Conservation (phyloP, 306 rosid species). For the Quercus aquifolioides region DNA sequence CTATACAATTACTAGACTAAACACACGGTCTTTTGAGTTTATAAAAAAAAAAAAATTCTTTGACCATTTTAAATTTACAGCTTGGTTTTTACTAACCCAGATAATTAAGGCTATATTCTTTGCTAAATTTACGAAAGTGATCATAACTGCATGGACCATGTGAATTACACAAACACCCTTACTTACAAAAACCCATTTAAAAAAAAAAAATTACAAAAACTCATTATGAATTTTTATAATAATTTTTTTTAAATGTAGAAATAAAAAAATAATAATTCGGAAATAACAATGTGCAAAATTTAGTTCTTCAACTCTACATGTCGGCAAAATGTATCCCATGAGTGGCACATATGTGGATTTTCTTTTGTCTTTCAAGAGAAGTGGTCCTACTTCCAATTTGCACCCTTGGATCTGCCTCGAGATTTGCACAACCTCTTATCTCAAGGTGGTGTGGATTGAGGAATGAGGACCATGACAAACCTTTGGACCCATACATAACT, state of each 20-base stretch:
- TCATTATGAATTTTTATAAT: not conserved
- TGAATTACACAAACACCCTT: slow-evolving; percentile 34
- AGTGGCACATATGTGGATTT: slow-evolving; percentile 29
- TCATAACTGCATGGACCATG: slow-evolving; percentile 35
- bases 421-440: slow-evolving; percentile 30
- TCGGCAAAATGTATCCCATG: slow-evolving; percentile 30
- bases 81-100: slow-evolving; percentile 28
- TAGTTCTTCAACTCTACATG: slow-evolving; percentile 27
- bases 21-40: not conserved
- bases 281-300: slow-evolving; percentile 36
- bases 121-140: slow-evolving; percentile 40
- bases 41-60: not conserved
- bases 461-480: slow-evolving; percentile 34
- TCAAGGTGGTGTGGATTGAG: slow-evolving; percentile 8
- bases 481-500: slow-evolving; percentile 13
- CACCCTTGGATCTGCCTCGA: slow-evolving; percentile 34
- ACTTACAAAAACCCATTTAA: too few relatives aligned
- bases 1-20: not conserved
- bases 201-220: not conserved
- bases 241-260: not conserved
- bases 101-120: slow-evolving; percentile 32
- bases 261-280: slow-evolving; percentile 23
- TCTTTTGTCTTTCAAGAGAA: slow-evolving; percentile 22
- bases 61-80: not conserved
- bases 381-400: not conserved